Evolutionary conservation across 129 eudicot species (phyloP).

Genomic region (Ambrosia trifida): DNA sequence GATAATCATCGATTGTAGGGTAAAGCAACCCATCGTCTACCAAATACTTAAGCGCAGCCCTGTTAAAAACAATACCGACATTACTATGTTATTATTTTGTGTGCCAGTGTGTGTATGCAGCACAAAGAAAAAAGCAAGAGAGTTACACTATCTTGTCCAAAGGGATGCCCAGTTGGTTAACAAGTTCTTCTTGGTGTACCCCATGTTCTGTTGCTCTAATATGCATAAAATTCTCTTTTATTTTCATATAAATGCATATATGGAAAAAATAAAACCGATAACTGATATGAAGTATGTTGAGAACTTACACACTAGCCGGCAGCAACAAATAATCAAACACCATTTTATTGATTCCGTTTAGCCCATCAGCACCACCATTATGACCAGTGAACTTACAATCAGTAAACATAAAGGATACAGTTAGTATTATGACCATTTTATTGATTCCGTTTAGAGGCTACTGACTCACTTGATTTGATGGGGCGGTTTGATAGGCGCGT

Average conservation of each 20-base stretch:
- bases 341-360: conserved; percentile 42
- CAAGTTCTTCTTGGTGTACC: conserved; percentile 61
- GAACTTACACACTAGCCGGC: conserved; percentile 61
- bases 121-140: conserved; percentile 20
- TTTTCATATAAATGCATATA: background rate
- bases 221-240: background rate
- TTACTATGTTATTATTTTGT: background rate
- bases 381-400: conserved; percentile 47
- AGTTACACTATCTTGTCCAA: conserved; percentile 47
- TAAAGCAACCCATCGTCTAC: conserved; percentile 59
- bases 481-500: conserved; percentile 42
- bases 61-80: conserved; percentile 25
- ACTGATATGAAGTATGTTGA: background rate
- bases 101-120: background rate
- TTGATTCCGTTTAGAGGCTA: no score
- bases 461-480: conserved; percentile 54
- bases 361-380: conserved; percentile 28
- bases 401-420: background rate
- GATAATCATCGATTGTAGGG: conserved; percentile 55
- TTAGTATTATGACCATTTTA: no score
- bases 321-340: conserved; percentile 53
- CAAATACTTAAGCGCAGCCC: conserved; percentile 43
- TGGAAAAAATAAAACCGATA: background rate
- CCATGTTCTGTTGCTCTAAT: conserved; percentile 61
- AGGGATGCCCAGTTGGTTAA: conserved; percentile 41